Conservation (phyloP, 441 rosid genomes). For the Populus hybrid region DNA sequence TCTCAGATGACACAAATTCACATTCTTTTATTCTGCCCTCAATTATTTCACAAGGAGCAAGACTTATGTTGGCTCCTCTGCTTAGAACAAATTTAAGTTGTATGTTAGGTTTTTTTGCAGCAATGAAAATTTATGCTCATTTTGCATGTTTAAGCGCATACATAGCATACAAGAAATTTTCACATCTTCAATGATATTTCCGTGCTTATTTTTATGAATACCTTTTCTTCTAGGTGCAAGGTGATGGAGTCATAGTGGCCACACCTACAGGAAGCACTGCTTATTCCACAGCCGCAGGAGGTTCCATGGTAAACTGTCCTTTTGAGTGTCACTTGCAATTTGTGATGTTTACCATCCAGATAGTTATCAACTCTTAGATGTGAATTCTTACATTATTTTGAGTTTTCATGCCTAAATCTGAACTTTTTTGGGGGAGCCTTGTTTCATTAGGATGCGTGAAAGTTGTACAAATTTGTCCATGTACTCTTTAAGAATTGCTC, state of each 20-base stretch:
- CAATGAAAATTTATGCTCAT: not conserved
- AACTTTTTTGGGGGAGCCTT: too few species aligned
- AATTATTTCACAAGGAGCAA: not conserved
- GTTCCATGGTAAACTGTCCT: conserved; percentile 74
- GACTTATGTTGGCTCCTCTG: not conserved
- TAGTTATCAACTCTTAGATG: not conserved
- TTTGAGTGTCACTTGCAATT: not conserved
- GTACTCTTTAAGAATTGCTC: not conserved
- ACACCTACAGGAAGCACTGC: conserved; percentile 99
- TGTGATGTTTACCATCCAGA: not conserved
- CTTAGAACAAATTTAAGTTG: not conserved
- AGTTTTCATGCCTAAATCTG: not conserved
- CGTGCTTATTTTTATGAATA: conserved; percentile 13
- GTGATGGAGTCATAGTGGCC: conserved; percentile 97
- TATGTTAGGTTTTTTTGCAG: not conserved
- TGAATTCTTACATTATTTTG: not conserved
- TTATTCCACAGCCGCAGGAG: conserved; percentile 98
- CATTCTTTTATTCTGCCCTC: not conserved
- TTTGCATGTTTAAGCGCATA: conserved; percentile 6
- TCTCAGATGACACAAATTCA: not conserved
- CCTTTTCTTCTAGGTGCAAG: conserved; percentile 69
- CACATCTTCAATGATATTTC: not conserved
- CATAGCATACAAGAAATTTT: not conserved
- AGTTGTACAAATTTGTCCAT: not conserved
- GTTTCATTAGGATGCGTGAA: not conserved